These are phyloP conservation scores for Trapa incisa DNA, from an alignment of 345 rosid genomes.

Conservation along the genomic window DNA sequence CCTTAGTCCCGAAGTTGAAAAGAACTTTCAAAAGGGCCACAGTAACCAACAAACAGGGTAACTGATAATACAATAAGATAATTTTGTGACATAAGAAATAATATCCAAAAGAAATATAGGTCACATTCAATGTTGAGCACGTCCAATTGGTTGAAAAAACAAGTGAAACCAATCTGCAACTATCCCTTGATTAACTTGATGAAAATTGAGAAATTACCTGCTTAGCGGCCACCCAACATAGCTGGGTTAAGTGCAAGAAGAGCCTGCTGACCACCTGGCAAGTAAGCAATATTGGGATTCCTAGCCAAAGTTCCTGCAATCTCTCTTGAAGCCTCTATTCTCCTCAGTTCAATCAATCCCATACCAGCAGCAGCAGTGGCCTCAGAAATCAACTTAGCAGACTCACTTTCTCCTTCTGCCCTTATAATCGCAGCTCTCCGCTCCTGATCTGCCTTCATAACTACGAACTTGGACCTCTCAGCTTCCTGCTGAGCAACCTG, in stretches of 20 bases:
- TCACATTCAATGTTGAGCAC: not conserved
- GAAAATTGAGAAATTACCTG: slow-evolving; percentile 14
- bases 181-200: not conserved
- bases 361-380: slow-evolving; percentile 73
- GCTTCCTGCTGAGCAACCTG: slow-evolving; percentile 99
- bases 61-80: not conserved
- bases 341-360: slow-evolving; percentile 92
- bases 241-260: slow-evolving; percentile 58
- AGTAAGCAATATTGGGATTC: slow-evolving; percentile 77
- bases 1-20: too few species aligned
- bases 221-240: slow-evolving; percentile 23
- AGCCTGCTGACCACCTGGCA: slow-evolving; percentile 84
- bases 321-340: slow-evolving; percentile 94
- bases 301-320: slow-evolving; percentile 74
- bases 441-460: slow-evolving; percentile 97
- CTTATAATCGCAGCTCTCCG: slow-evolving; percentile 90
- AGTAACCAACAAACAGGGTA: not conserved
- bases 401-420: slow-evolving; percentile 98
- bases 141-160: not conserved
- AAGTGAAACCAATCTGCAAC: not conserved
- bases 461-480: slow-evolving; percentile 85
- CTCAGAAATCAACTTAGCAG: slow-evolving; percentile 80
- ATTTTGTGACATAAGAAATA: not conserved
- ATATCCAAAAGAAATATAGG: not conserved
- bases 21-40: not conserved